These are phyloP conservation scores for Cyclocybe aegerita DNA, from an alignment of 768 basidiomycete genomes.

Conservation along the genomic window DNA sequence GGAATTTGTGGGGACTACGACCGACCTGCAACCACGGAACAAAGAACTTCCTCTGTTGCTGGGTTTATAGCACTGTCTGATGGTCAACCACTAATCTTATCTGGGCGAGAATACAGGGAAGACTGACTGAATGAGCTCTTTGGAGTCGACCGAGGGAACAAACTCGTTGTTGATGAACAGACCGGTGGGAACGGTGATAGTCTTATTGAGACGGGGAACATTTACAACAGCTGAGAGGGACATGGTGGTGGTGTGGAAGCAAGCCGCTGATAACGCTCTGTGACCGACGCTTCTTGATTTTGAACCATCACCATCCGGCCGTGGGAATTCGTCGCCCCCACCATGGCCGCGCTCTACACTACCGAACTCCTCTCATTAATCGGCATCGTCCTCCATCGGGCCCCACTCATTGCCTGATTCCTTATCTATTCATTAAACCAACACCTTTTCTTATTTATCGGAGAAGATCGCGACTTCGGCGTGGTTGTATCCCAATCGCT, in stretches of 20 bases:
- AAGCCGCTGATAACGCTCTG: conserved; percentile 13
- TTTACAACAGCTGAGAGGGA: conserved; percentile 37
- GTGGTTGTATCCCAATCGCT: too few species aligned
- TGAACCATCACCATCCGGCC: too few species aligned
- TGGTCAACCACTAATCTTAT: conserved; percentile 22
- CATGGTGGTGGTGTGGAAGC: conserved; percentile 38
- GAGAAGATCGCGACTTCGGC: too few species aligned
- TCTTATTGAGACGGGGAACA: conserved; percentile 42
- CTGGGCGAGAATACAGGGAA: conserved; percentile 2
- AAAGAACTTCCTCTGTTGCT: conserved; percentile 73
- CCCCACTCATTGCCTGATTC: too few species aligned
- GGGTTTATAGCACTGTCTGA: conserved; percentile 70
- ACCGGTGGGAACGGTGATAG: conserved; percentile 71
- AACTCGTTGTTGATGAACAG: conserved; percentile 93
- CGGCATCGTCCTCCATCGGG: too few species aligned
- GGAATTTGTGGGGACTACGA: background rate
- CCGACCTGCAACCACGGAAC: conserved; percentile 64
- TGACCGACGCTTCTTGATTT: too few species aligned
- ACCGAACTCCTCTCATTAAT: too few species aligned
- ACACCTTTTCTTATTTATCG: too few species aligned
- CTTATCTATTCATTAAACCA: too few species aligned
- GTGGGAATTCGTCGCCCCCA: too few species aligned
- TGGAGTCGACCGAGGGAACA: conserved; percentile 69
- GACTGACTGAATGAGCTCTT: conserved; percentile 62
- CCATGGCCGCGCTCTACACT: too few species aligned